Evolutionary conservation across 129 eudicot genomes (phyloP), one percentile per base, ranked within the genome.

Genomic region (Sambucus nigra): DNA sequence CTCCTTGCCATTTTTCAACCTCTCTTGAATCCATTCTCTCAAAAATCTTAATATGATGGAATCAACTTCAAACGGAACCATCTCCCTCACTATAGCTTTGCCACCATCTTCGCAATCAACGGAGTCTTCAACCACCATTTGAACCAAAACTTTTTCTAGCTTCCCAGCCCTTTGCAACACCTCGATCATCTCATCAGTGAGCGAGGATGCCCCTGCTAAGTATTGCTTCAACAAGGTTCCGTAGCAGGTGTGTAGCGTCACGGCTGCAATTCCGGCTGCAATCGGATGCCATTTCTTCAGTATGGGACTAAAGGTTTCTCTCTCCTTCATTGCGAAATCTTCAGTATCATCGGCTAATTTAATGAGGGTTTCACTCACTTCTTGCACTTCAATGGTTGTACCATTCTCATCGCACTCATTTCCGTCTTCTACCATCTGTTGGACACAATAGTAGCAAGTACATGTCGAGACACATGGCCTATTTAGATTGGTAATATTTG

Each of bases 251-350:
- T 91, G 99, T 14, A 91, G 67, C 0, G 87, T 82, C 60, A 86
- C 84, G 0, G 95, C 86, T 48, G 94, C 99, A 19, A 82, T 94
- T 49, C 95, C 99, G 26, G 80, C 84, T 22, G 99, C 74, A 51
- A 82, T 62, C 0, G 99, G 95, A 26, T 91, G 94, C 99, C 95
- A 91, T 61, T 61, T 91, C 75, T 76, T 91, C 18, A 91, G 69
- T 5, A 65, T 56, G 10, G 80, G 63, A 26, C 87, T 73, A 33
- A 69, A 91, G 33, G 44, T 77, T 3, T 60, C 81, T 56, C 65
- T 91, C 72, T 91, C 99, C 63, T 77, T 80, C 0, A 51, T 15
- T 0, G 91, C 89, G 44, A 91, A 66, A 22, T 82, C 94, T 51
- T 91, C 84, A 3, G 87, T 80, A 33, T 64, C 83, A 16, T 71